These are phyloP conservation scores for Umbelopsis vinacea DNA, from an alignment of 192 early-diverging fungal genomes.

Conservation along the genomic window DNA sequence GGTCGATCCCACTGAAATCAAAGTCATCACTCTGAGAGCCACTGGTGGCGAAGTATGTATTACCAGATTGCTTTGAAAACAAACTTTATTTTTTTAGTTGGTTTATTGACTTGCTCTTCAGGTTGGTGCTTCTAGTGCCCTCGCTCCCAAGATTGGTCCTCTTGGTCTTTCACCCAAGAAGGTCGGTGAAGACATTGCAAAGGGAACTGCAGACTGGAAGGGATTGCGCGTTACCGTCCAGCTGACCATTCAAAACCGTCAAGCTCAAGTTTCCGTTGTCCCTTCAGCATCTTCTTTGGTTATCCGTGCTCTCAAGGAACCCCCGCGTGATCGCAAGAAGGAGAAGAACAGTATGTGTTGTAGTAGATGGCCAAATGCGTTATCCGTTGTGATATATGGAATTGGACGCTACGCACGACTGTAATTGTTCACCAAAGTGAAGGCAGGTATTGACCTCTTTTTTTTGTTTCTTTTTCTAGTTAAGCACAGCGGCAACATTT, in stretches of 20 bases:
- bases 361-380: slow-evolving; percentile 13
- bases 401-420: slow-evolving; percentile 12
- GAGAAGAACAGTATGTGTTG: slow-evolving; percentile 88
- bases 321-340: slow-evolving; percentile 98
- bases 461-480: slow-evolving; percentile 39
- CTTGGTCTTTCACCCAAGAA: slow-evolving; percentile 99
- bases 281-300: slow-evolving; percentile 96
- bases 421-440: neutral
- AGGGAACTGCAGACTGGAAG: slow-evolving; percentile 99
- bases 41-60: slow-evolving; percentile 84
- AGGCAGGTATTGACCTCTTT: neutral
- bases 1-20: slow-evolving; percentile 83
- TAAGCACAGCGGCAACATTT: slow-evolving; percentile 96
- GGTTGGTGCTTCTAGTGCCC: slow-evolving; percentile 94
- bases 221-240: slow-evolving; percentile 98
- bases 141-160: slow-evolving; percentile 99
- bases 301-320: slow-evolving; percentile 97
- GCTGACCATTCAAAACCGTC: slow-evolving; percentile 99
- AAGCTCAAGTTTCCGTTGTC: slow-evolving; percentile 95
- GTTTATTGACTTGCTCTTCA: slow-evolving; percentile 12
- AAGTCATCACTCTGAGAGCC: slow-evolving; percentile 90
- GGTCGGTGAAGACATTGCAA: slow-evolving; percentile 99
- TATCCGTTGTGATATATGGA: slow-evolving; percentile 7
- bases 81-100: neutral
- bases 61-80: neutral